Evolutionary conservation across 768 basidiomycete species (phyloP).

Genomic region (Xanthoconium purpureum): DNA sequence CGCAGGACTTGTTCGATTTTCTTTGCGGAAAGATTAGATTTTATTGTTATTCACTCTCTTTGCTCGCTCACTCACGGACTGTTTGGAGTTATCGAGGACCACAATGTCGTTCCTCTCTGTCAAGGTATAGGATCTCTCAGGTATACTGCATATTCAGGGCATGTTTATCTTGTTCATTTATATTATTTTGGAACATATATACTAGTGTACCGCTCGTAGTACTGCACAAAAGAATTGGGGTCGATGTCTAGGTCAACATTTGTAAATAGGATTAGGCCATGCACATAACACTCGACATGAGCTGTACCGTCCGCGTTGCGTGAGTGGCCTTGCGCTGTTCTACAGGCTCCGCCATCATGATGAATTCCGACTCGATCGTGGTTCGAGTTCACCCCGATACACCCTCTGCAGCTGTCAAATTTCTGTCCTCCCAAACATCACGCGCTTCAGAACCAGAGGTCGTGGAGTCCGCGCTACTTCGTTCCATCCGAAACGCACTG

Average conservation of each 20-base stretch:
- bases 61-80: conserved; percentile 29
- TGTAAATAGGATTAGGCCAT: background rate
- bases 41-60: conserved; percentile 30
- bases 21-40: conserved; percentile 27
- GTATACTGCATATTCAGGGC: conserved; percentile 34
- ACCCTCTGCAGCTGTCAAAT: conserved; percentile 43
- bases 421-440: conserved; percentile 35
- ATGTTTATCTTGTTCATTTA: conserved; percentile 39
- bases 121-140: conserved; percentile 32
- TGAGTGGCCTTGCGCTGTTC: background rate
- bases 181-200: conserved; percentile 35
- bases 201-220: conserved; percentile 31
- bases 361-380: conserved; percentile 20
- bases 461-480: conserved; percentile 43
- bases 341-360: conserved; percentile 2
- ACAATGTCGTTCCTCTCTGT: conserved; percentile 21
- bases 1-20: conserved; percentile 8
- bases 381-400: conserved; percentile 43
- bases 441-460: conserved; percentile 1
- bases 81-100: conserved; percentile 31
- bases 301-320: background rate
- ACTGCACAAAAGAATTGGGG: background rate
- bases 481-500: conserved; percentile 57
- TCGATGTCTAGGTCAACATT: conserved; percentile 1
- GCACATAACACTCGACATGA: too few species aligned